A percentile compares a stretch with the other conserved stretches of the same genome.
These are phyloP conservation scores for Nicotiana tomentosiformis DNA, from an alignment of 257 asterid genomes.

Conservation along the genomic window DNA sequence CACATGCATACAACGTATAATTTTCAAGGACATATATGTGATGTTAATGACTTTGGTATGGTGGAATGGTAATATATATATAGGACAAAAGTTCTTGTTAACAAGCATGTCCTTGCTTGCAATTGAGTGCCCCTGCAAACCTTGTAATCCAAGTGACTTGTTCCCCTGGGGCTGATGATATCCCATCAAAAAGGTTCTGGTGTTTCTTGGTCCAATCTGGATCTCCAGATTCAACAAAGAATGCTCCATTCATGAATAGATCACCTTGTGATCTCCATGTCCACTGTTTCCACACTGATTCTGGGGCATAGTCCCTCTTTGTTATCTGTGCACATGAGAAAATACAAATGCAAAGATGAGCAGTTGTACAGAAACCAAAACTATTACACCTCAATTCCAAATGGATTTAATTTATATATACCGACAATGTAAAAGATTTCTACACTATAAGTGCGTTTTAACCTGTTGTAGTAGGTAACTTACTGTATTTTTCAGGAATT, in stretches of 20 bases:
- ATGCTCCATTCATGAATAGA: slow-evolving; percentile 62
- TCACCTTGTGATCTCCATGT: slow-evolving; percentile 89
- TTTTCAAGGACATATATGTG: background rate
- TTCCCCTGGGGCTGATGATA: slow-evolving; percentile 30
- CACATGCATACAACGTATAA: background rate
- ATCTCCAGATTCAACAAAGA: slow-evolving; percentile 70
- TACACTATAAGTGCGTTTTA: too few species aligned
- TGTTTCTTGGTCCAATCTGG: slow-evolving; percentile 42
- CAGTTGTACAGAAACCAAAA: background rate
- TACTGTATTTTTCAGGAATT: background rate
- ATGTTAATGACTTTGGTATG: background rate
- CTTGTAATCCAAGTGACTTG: slow-evolving; percentile 45
- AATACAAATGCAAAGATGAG: background rate
- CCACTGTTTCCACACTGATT: slow-evolving; percentile 61
- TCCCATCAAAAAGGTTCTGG: slow-evolving; percentile 35
- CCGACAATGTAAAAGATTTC: background rate
- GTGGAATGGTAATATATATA: background rate
- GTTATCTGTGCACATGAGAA: slow-evolving; percentile 48
- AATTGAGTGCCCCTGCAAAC: slow-evolving; percentile 47
- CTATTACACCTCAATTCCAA: too few species aligned
- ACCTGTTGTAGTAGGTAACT: background rate
- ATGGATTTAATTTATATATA: too few species aligned
- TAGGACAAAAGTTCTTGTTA: background rate
- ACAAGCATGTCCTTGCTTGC: slow-evolving; percentile 50
- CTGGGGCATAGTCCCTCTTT: slow-evolving; percentile 51